These are phyloP conservation scores for Didymosphaeria variabile DNA, from an alignment of 2,329 filamentous ascomycete genomes.

Conservation along the genomic window DNA sequence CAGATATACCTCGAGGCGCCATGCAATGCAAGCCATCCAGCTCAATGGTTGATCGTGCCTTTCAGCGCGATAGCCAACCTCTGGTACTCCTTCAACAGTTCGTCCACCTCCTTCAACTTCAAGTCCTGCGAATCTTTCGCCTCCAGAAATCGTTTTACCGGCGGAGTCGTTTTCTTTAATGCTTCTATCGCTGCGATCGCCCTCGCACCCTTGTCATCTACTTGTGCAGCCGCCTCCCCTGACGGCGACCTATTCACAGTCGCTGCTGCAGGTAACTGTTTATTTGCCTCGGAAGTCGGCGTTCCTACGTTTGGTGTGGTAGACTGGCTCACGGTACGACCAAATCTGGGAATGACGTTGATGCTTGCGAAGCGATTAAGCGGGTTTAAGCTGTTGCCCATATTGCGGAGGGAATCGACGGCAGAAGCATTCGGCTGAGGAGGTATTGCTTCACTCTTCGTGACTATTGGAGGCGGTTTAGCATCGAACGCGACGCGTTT, in stretches of 20 bases:
- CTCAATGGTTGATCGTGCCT: slow-evolving; percentile 51
- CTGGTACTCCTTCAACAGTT: slow-evolving; percentile 55
- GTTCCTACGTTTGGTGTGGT: slow-evolving; percentile 54
- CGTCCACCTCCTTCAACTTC: slow-evolving; percentile 59
- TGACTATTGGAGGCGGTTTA: slow-evolving; percentile 32
- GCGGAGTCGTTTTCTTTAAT: slow-evolving; percentile 56
- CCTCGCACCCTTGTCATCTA: slow-evolving; percentile 47
- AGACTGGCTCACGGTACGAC: slow-evolving; percentile 60
- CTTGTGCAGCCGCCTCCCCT: slow-evolving; percentile 29
- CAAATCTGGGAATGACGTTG: slow-evolving; percentile 78
- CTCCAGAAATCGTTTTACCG: slow-evolving; percentile 58
- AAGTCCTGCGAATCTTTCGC: slow-evolving; percentile 56
- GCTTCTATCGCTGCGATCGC: slow-evolving; percentile 56
- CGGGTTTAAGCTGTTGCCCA: slow-evolving; percentile 83
- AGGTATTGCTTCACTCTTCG: slow-evolving; percentile 39
- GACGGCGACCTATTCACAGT: slow-evolving; percentile 28
- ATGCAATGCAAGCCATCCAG: neutral
- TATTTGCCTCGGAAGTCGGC: slow-evolving; percentile 46
- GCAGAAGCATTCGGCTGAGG: slow-evolving; percentile 62
- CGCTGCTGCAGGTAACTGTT: slow-evolving; percentile 35
- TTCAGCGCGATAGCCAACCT: slow-evolving; percentile 56
- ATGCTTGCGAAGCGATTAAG: slow-evolving; percentile 81
- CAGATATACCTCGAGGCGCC: slow-evolving; percentile 2
- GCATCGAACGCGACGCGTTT: slow-evolving; percentile 64
- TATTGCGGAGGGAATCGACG: slow-evolving; percentile 81